Conservation (phyloP, 768 basidiomycete species). For the Mycena maculata region DNA sequence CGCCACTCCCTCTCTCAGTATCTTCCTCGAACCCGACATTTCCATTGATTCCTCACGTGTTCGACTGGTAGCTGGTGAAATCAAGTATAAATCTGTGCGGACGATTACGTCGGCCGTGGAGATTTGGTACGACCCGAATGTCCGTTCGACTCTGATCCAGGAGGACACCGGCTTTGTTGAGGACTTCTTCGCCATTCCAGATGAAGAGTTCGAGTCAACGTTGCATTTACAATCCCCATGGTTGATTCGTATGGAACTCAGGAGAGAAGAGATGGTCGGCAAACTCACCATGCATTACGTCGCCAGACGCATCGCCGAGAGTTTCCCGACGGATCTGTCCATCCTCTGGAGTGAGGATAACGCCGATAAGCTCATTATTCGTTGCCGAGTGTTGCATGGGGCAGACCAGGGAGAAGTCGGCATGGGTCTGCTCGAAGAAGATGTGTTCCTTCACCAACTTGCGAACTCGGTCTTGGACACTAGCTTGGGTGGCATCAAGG, state of each 20-base stretch:
- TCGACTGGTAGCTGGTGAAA: constrained; percentile 91
- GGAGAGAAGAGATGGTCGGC: constrained; percentile 97
- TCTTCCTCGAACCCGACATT: constrained; percentile 84
- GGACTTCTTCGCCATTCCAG: constrained; percentile 99
- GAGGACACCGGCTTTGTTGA: constrained; percentile 97
- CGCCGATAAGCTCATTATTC: constrained; percentile 96
- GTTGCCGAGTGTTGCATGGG: constrained; percentile 91
- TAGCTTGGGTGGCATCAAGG: constrained; percentile 91
- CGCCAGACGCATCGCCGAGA: constrained; percentile 93
- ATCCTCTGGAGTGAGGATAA: constrained; percentile 99
- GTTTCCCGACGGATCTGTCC: constrained; percentile 95
- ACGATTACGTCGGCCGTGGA: constrained; percentile 96
- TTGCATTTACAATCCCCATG: constrained; percentile 94
- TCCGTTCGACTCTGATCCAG: constrained; percentile 92
- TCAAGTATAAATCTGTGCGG: constrained; percentile 92
- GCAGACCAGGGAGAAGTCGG: constrained; percentile 89
- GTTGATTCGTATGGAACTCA: constrained; percentile 96
- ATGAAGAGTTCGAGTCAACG: constrained; percentile 95
- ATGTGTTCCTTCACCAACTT: constrained; percentile 94
- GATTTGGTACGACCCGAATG: constrained; percentile 98
- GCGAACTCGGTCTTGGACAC: constrained; percentile 97
- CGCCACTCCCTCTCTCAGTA: constrained; percentile 96
- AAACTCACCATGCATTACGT: constrained; percentile 96
- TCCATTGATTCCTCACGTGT: constrained; percentile 71
- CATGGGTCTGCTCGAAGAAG: constrained; percentile 83